Evolutionary conservation across 139 green algal species (phyloP).

Genomic region (Chlorella sp.): DNA sequence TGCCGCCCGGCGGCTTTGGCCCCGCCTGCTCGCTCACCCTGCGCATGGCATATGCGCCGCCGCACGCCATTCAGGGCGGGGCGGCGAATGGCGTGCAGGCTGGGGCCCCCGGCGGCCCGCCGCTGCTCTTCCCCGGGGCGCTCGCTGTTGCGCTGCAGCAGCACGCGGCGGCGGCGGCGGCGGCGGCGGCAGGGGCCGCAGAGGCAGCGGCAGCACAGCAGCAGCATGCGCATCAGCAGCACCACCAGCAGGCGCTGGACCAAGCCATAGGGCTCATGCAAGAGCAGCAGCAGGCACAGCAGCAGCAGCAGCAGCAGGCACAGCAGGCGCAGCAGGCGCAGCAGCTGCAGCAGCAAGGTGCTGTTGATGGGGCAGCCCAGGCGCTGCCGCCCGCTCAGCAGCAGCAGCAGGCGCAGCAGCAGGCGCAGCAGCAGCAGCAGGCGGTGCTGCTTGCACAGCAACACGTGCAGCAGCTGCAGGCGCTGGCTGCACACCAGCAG

Average conservation of each 20-base stretch:
- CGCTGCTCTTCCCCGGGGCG: neutral
- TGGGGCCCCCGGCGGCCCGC: neutral
- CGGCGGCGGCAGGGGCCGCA: neutral
- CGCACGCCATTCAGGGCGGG: neutral
- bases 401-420: neutral
- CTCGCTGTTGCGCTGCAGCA: slow-evolving; percentile 6
- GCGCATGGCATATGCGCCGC: slow-evolving; percentile 16
- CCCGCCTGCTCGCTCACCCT: neutral
- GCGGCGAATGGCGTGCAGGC: neutral
- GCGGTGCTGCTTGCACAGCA: too few species aligned
- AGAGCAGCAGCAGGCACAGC: neutral
- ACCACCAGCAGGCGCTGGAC: neutral
- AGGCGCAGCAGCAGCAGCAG: too few species aligned
- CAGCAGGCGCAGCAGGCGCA: neutral
- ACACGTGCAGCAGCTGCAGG: too few species aligned
- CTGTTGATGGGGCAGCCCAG: too few species aligned
- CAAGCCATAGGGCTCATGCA: neutral
- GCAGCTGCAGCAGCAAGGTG: too few species aligned
- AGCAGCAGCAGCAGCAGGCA: neutral
- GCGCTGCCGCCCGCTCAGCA: too few species aligned
- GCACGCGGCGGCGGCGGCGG: neutral
- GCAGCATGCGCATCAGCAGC: neutral
- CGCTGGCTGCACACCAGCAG: neutral
- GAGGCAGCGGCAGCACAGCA: neutral
- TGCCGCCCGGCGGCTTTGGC: slow-evolving; percentile 32